A percentile compares a stretch with the other conserved stretches of the same genome.
These are phyloP conservation scores for Solanum bukasovii DNA, from an alignment of 257 asterid genomes.

Conservation along the genomic window DNA sequence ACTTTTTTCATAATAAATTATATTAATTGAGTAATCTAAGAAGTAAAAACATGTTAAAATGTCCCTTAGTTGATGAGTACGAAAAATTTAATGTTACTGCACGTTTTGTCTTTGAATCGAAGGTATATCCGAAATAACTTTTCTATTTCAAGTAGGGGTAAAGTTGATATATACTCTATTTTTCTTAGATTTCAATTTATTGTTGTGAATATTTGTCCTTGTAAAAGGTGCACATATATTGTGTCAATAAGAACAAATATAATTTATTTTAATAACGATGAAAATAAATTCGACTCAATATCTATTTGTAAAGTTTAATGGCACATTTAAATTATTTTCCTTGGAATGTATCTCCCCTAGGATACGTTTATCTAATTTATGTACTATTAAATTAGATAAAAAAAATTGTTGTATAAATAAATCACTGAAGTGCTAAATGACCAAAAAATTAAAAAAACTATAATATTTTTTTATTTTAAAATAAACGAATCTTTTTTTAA, in stretches of 20 bases:
- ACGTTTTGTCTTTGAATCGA: no score
- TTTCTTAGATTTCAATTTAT: rapidly evolving
- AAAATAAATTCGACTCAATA: background rate
- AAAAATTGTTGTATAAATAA: slow-evolving; percentile 16
- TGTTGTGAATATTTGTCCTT: background rate
- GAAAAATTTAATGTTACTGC: background rate
- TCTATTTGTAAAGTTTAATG: background rate
- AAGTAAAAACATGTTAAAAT: background rate
- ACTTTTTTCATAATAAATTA: slow-evolving; percentile 24
- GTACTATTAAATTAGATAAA: background rate
- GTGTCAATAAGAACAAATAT: background rate
- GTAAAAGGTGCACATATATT: background rate
- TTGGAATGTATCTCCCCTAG: background rate
- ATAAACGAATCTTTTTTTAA: no score
- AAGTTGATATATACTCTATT: no score
- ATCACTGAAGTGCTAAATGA: background rate
- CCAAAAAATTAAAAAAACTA: no score
- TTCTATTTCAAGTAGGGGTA: rapidly evolving
- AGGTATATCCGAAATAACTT: no score
- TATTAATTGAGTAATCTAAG: background rate
- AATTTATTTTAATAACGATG: background rate
- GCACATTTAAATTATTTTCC: background rate
- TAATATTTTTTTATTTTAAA: no score
- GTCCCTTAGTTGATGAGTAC: background rate
- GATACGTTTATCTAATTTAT: background rate